Conservation (phyloP, 2,329 filamentous ascomycete species). For the Aspergillus phoenicis region DNA sequence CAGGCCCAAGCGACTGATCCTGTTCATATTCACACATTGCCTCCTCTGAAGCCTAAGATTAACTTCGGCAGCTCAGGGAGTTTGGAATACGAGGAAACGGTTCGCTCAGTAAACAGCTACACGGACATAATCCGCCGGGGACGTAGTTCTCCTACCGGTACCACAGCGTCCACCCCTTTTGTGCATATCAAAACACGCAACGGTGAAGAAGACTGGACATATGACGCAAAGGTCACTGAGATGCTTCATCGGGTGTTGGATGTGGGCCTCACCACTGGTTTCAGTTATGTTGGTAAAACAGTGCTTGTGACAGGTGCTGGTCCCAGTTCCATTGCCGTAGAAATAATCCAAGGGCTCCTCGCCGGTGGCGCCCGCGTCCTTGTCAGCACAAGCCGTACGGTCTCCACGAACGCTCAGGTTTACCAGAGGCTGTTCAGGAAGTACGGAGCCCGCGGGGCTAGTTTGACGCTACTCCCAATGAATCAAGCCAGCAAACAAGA, state of each 20-base stretch:
- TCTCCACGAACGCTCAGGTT: conserved; percentile 30
- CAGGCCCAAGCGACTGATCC: conserved; percentile 12
- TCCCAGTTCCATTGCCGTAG: conserved; percentile 38
- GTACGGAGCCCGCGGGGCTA: conserved; percentile 37
- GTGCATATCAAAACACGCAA: conserved; percentile 23
- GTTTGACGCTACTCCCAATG: conserved; percentile 43
- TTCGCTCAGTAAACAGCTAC: conserved; percentile 11
- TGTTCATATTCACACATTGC: conserved; percentile 13
- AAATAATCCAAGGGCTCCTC: conserved; percentile 37
- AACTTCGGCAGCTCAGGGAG: conserved; percentile 7
- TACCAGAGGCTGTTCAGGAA: conserved; percentile 41
- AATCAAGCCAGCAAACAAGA: conserved; percentile 48
- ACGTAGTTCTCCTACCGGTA: not conserved
- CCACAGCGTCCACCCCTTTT: conserved; percentile 12
- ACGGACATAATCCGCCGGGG: conserved; percentile 8
- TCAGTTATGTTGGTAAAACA: conserved; percentile 33
- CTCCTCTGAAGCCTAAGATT: conserved; percentile 15
- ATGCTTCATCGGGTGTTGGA: conserved; percentile 16
- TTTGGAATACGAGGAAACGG: conserved; percentile 14
- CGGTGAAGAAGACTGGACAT: conserved; percentile 20
- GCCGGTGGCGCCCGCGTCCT: conserved; percentile 42
- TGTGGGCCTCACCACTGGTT: conserved; percentile 18
- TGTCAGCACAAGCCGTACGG: conserved; percentile 43
- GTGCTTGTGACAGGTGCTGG: conserved; percentile 44
- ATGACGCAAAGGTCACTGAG: conserved; percentile 20